These are phyloP conservation scores for Phytophthora boehmeriae DNA, from an alignment of 352 stramenopile genomes.

Conservation along the genomic window DNA sequence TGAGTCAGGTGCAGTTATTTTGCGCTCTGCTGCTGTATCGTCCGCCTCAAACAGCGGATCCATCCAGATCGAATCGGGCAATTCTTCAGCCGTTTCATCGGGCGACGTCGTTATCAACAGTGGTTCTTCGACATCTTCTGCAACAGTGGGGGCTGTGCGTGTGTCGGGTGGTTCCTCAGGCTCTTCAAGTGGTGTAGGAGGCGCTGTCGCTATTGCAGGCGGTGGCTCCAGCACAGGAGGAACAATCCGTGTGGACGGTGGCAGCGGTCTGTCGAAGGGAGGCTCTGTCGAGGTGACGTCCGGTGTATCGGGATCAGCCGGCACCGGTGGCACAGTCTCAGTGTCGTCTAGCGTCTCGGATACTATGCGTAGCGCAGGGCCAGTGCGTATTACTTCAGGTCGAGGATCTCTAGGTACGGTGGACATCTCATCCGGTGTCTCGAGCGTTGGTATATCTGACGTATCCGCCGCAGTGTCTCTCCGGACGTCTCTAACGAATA, in stretches of 20 bases:
- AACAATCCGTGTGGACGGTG: conserved; percentile 11
- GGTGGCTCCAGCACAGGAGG: conserved; percentile 25
- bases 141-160: conserved; percentile 12
- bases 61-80: conserved; percentile 20
- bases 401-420: conserved; percentile 24
- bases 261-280: conserved; percentile 30
- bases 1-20: conserved; percentile 18
- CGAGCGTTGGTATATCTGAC: conserved; percentile 7
- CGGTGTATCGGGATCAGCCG: conserved; percentile 7
- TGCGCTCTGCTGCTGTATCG: conserved; percentile 21
- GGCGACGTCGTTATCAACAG: conserved; percentile 19
- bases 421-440: conserved; percentile 20
- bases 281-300: conserved; percentile 32
- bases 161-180: conserved; percentile 13
- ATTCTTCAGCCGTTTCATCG: conserved; percentile 15
- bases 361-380: conserved; percentile 23
- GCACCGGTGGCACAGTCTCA: conserved; percentile 5
- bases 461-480: conserved; percentile 22
- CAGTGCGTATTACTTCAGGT: conserved; percentile 19
- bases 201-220: conserved; percentile 14
- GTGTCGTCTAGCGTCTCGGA: conserved; percentile 20
- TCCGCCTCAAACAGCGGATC: conserved; percentile 22
- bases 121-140: conserved; percentile 20
- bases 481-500: conserved; percentile 18
- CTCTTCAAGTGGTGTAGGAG: conserved; percentile 17